Conservation (phyloP, 805 yeast species). For the Saccharomycodes ludwigii region DNA sequence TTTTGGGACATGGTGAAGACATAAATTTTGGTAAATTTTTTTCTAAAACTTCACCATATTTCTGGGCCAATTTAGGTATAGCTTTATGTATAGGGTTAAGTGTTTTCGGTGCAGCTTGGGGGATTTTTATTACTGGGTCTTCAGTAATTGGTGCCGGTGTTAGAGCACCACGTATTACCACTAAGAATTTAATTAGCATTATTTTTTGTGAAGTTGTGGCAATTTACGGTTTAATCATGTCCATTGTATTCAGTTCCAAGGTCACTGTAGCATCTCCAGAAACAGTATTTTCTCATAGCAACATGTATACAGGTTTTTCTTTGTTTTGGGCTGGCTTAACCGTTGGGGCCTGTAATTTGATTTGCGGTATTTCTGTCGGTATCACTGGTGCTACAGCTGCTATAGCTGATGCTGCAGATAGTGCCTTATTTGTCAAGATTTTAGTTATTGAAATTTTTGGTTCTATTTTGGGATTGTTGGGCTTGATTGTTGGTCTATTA, state of each 20-base stretch:
- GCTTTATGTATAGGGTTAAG: constrained; percentile 84
- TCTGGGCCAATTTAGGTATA: constrained; percentile 94
- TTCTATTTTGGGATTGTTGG: constrained; percentile 87
- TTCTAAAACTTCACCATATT: constrained; percentile 77
- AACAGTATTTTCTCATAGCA: constrained; percentile 60
- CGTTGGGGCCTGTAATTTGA: constrained; percentile 83
- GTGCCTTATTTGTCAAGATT: constrained; percentile 87
- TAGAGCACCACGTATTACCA: constrained; percentile 92
- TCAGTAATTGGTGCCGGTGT: constrained; percentile 97
- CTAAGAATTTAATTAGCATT: constrained; percentile 90
- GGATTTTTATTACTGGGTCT: constrained; percentile 90
- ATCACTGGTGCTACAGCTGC: constrained; percentile 99
- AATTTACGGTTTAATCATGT: constrained; percentile 93
- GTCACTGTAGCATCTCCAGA: constrained; percentile 54
- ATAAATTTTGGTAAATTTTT: constrained; percentile 88
- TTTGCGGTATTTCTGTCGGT: constrained; percentile 96
- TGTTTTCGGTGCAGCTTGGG: constrained; percentile 99
- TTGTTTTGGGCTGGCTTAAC: constrained; percentile 97
- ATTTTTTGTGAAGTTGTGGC: constrained; percentile 99
- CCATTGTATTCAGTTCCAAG: constrained; percentile 92
- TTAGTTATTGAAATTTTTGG: constrained; percentile 97
- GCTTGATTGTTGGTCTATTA: constrained; percentile 89
- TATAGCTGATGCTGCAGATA: constrained; percentile 93
- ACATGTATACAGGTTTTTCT: constrained; percentile 88
- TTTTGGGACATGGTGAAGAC: constrained; percentile 85